phyloP scores from a whole-genome alignment of 139 green algal species.

The Chlorella sorokiniana region DNA sequence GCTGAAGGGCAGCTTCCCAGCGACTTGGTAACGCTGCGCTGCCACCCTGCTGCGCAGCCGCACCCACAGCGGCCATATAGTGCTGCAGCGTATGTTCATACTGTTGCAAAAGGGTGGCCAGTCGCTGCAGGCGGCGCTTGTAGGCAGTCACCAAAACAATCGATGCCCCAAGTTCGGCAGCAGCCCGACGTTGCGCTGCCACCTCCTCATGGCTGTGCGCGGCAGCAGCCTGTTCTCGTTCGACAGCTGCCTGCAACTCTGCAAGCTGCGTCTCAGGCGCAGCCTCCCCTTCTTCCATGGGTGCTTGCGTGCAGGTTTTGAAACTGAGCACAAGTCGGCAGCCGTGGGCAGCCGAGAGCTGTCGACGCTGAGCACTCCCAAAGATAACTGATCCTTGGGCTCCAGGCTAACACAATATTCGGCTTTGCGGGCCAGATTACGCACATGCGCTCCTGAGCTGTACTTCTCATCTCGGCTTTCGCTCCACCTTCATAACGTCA shows the following conservation, averaged over 20 bases:
- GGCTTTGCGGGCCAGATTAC: too few relatives aligned
- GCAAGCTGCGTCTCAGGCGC: neutral
- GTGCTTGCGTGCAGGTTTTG: neutral
- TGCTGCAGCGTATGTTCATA: slow-evolving; percentile 11
- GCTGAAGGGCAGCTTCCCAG: too few relatives aligned
- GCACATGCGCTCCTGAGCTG: too few relatives aligned
- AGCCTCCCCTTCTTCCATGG: neutral
- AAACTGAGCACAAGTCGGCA: neutral
- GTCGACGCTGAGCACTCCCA: too few relatives aligned
- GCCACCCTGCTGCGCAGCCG: neutral
- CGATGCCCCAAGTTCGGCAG: neutral
- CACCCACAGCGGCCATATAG: neutral
- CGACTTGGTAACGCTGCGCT: too few relatives aligned
- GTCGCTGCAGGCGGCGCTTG: slow-evolving; percentile 1
- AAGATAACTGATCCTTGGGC: too few relatives aligned
- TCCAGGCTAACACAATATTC: too few relatives aligned
- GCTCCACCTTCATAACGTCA: too few relatives aligned
- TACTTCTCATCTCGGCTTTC: too few relatives aligned
- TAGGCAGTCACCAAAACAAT: neutral
- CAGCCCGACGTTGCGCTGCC: neutral
- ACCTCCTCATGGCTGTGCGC: neutral
- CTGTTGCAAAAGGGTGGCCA: slow-evolving; percentile 13
- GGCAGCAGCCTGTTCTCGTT: neutral
- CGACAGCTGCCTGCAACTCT: neutral
- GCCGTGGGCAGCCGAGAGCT: neutral